Conservation (phyloP, 495 filamentous ascomycete species). For the Cenococcum geophilum region DNA sequence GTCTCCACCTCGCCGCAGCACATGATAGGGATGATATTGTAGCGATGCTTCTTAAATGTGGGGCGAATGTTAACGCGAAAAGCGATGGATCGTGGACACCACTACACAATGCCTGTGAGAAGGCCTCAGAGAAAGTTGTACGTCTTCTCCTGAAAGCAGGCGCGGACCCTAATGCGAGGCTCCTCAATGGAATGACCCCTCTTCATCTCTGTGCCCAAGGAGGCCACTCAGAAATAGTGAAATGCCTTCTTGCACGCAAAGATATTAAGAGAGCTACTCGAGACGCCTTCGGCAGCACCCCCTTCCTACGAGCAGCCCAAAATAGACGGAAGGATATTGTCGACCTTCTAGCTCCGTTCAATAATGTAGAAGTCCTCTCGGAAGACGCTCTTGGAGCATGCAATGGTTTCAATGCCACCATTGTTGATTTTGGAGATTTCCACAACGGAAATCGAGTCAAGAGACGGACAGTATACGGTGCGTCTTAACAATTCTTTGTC, state of each 20-base stretch:
- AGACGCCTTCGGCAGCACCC: constrained; percentile 48
- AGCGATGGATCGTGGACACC: constrained; percentile 61
- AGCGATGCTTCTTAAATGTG: constrained; percentile 47
- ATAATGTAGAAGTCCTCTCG: constrained; percentile 55
- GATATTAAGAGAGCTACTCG: constrained; percentile 43
- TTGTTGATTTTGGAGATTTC: constrained; percentile 65
- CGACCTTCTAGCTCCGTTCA: constrained; percentile 53
- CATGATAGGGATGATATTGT: constrained; percentile 52
- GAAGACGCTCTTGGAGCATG: constrained; percentile 52
- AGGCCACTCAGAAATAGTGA: constrained; percentile 28
- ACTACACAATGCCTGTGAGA: constrained; percentile 58
- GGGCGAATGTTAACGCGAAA: constrained; percentile 49
- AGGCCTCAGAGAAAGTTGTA: constrained; percentile 48
- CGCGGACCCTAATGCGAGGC: constrained; percentile 47
- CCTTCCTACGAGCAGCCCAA: constrained; percentile 57
- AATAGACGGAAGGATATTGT: constrained; percentile 55
- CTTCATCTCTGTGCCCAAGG: constrained; percentile 31
- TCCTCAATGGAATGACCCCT: constrained; percentile 31
- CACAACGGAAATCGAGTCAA: constrained; percentile 54
- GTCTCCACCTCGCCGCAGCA: constrained; percentile 54
- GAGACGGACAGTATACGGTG: constrained; percentile 15
- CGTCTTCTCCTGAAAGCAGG: constrained; percentile 45
- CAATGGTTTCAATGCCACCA: constrained; percentile 57
- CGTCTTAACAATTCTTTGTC: neutral
- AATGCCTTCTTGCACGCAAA: constrained; percentile 28